Base-by-base conservation (phyloP, 768 basidiomycete genomes). In the Phanerodontia chrysosporium region DNA sequence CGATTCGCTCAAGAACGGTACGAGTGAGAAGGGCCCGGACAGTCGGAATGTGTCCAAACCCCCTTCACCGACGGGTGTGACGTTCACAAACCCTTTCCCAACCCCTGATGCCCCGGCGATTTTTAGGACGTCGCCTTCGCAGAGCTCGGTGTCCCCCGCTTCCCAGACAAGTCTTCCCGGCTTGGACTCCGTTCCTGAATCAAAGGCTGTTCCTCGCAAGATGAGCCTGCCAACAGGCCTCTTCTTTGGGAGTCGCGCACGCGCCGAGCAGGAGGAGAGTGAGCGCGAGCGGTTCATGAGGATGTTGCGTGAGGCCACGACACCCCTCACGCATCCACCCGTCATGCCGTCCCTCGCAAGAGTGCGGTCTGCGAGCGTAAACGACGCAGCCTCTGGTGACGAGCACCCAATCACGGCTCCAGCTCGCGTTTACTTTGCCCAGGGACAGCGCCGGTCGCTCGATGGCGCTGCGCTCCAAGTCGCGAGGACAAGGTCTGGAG, bases 51-150 rank as follows among this genome's bases (percentile, higher is more conserved):
- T 13, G 29, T 29, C 51, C 12, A 16, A 45, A 48, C 21, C 58
- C 57, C 8, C 60, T 52, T 22, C 35, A 32, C 25, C 28, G 53
- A 52, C 55, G 27, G 13, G 49, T 42, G 42, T 32, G 48, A 14
- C 53, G 25, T 59, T 51, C 61, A 36, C n/a, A 18, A 53, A 53
- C 22, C 52, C 52, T 13, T 32, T 53, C 55, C 59, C 49, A n/a
- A 49, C 32, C 44, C 12, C 51, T 24, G 36, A 36, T 30, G 21
- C 21, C 3, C 27, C 53, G 2, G 29, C 10, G 16, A 7, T 32
- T 27, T 39, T 27, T 22, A 25, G 30, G 21, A 10, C 25, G 22
- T 9, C 35, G 3, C 22, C 18, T 9, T 13, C 36, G 35, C n/a
- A 6, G 18, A 16, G 35, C 1, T 18, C 46, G 3, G 13, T 28